A percentile compares a stretch with the other conserved stretches of the same genome.
Conservation (phyloP, 208 protist species). For the Trypanosoma scelopori region DNA sequence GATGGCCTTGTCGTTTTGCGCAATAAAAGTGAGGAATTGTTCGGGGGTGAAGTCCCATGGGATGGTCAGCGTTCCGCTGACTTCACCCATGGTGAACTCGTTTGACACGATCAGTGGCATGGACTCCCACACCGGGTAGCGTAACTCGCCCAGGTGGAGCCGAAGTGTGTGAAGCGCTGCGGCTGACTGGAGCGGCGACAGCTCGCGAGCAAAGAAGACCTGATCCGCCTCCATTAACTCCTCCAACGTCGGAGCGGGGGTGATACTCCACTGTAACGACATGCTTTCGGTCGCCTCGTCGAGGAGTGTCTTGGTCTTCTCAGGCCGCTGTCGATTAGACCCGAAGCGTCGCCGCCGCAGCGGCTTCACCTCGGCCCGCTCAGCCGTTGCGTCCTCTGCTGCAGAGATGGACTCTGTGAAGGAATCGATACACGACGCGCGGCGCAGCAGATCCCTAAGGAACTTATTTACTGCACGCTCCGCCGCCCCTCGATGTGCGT, state of each 20-base stretch:
- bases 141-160: slow-evolving; percentile 72
- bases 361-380: slow-evolving; percentile 71
- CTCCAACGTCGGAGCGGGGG: slow-evolving; percentile 71
- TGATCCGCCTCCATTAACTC: slow-evolving; percentile 92
- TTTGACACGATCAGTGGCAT: slow-evolving; percentile 87
- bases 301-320: slow-evolving; percentile 63
- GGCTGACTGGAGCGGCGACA: slow-evolving; percentile 87
- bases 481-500: slow-evolving; percentile 72
- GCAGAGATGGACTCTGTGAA: slow-evolving; percentile 74
- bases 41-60: slow-evolving; percentile 86
- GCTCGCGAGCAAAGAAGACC: slow-evolving; percentile 69
- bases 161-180: slow-evolving; percentile 85
- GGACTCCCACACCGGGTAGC: slow-evolving; percentile 86
- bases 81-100: slow-evolving; percentile 71
- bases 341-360: slow-evolving; percentile 54
- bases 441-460: slow-evolving; percentile 82
- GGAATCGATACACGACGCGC: slow-evolving; percentile 82
- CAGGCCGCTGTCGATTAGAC: slow-evolving; percentile 9
- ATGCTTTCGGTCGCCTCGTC: slow-evolving; percentile 88
- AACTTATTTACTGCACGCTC: slow-evolving; percentile 90
- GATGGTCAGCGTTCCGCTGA: slow-evolving; percentile 77
- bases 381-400: slow-evolving; percentile 80
- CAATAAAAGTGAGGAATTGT: slow-evolving; percentile 85
- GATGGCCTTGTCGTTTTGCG: slow-evolving; percentile 70
- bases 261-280: slow-evolving; percentile 69